Evolutionary conservation across 2,329 filamentous ascomycete genomes (phyloP).

Genomic region (Emmonsiellopsis sp.): DNA sequence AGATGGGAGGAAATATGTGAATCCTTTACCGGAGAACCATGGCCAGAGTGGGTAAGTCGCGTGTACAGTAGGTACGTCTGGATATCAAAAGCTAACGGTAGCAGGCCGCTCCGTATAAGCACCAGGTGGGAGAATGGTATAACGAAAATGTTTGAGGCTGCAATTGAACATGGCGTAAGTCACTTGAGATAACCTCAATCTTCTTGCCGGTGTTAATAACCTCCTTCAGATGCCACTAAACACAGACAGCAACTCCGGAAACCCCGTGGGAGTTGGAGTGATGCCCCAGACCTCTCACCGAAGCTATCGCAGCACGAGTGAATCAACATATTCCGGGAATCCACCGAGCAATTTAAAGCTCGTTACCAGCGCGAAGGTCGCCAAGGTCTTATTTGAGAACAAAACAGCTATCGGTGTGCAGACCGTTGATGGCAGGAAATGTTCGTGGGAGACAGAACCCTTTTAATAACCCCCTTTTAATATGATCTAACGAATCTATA

Average conservation of each 20-base stretch:
- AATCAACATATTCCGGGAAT: slow-evolving; percentile 33
- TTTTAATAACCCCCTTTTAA: too few species aligned
- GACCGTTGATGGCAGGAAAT: slow-evolving; percentile 18
- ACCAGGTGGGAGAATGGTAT: neutral
- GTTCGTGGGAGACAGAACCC: neutral
- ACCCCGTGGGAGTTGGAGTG: slow-evolving; percentile 44
- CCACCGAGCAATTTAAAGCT: slow-evolving; percentile 44
- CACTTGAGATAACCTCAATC: neutral
- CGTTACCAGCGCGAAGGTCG: slow-evolving; percentile 36
- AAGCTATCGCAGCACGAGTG: slow-evolving; percentile 39
- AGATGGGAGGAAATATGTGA: neutral
- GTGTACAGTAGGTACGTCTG: neutral
- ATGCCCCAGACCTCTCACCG: slow-evolving; percentile 35
- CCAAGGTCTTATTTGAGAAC: slow-evolving; percentile 34
- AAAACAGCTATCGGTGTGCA: slow-evolving; percentile 33
- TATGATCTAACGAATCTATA: neutral
- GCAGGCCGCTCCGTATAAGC: neutral
- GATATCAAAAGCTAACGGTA: neutral
- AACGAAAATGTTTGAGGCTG: neutral
- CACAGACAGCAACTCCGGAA: slow-evolving; percentile 22
- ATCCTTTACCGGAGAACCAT: slow-evolving; percentile 1
- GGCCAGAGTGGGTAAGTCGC: neutral
- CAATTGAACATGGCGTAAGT: neutral
- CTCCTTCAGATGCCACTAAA: neutral
- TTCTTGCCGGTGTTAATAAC: neutral